phyloP scores from a whole-genome alignment of 2,329 filamentous ascomycete genomes.

The Fusarium sp. region DNA sequence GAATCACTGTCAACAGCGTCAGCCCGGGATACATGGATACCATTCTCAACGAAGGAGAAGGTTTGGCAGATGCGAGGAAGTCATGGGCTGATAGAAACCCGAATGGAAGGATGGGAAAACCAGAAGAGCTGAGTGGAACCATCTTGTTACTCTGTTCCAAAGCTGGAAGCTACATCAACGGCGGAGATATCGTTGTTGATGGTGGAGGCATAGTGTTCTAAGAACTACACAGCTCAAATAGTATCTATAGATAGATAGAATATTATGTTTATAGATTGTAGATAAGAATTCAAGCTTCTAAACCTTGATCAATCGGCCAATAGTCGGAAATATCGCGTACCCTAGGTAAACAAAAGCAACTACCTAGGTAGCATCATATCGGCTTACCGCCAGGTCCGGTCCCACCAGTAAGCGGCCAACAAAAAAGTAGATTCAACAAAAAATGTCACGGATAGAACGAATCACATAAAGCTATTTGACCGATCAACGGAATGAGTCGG shows the following conservation, averaged over 20 bases:
- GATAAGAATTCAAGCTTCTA: no score
- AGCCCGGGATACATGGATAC: slow-evolving; percentile 84
- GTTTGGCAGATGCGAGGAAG: slow-evolving; percentile 54
- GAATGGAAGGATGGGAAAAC: slow-evolving; percentile 72
- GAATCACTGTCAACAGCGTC: slow-evolving; percentile 78
- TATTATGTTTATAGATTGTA: background rate
- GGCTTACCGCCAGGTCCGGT: background rate
- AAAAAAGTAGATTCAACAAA: background rate
- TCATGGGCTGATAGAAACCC: slow-evolving; percentile 73
- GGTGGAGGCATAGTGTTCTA: slow-evolving; percentile 56
- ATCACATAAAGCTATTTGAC: no score
- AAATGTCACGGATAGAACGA: background rate
- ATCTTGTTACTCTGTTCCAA: slow-evolving; percentile 70
- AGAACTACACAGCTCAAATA: background rate
- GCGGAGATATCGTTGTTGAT: slow-evolving; percentile 73
- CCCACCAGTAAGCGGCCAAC: slow-evolving; percentile 6
- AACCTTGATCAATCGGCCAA: no score
- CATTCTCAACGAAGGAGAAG: slow-evolving; percentile 75
- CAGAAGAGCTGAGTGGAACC: slow-evolving; percentile 71
- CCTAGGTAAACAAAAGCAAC: no score
- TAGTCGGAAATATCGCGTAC: background rate
- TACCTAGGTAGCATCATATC: no score
- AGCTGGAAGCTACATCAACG: slow-evolving; percentile 75
- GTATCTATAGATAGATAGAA: background rate
- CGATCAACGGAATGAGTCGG: background rate